phyloP scores from a whole-genome alignment of 2,329 filamentous ascomycete species.

The Hypoxylon sp. region DNA sequence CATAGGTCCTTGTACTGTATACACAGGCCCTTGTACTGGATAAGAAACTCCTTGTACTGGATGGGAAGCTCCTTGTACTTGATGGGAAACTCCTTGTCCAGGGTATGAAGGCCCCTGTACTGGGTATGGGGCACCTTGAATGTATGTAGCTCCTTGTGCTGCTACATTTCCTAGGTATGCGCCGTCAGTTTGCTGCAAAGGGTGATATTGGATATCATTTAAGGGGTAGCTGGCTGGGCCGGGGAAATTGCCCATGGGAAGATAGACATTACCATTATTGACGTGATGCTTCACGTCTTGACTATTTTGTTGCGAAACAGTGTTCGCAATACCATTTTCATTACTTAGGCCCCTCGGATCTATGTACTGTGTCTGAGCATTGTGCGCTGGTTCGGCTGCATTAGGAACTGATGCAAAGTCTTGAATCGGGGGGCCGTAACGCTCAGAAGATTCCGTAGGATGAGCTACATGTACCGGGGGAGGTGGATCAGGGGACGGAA shows the following conservation, averaged over 20 bases:
- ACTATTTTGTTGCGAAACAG: conserved; percentile 6
- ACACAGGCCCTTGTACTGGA: neutral
- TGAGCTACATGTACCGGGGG: neutral
- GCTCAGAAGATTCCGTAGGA: neutral
- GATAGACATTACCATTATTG: conserved; percentile 4
- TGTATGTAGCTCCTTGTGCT: neutral
- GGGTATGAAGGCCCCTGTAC: neutral
- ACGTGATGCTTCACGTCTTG: conserved; percentile 1
- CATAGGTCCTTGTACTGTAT: neutral
- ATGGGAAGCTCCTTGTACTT: neutral
- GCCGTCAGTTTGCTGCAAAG: neutral
- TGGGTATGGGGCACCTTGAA: neutral
- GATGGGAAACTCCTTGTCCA: neutral
- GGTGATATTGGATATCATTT: neutral
- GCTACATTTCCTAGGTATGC: neutral
- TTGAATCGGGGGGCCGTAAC: neutral
- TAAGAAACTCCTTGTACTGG: neutral
- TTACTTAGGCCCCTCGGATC: conserved; percentile 21
- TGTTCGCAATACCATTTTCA: neutral
- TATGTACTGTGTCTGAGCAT: conserved; percentile 9
- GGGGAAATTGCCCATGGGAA: neutral
- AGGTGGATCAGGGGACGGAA: conserved; percentile 3
- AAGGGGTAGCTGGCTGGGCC: neutral
- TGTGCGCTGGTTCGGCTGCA: neutral
- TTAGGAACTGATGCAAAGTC: neutral